Evolutionary conservation across 306 rosid genomes (phyloP), one percentile per base, ranked within the genome.

Genomic region (Dryas octopetala): DNA sequence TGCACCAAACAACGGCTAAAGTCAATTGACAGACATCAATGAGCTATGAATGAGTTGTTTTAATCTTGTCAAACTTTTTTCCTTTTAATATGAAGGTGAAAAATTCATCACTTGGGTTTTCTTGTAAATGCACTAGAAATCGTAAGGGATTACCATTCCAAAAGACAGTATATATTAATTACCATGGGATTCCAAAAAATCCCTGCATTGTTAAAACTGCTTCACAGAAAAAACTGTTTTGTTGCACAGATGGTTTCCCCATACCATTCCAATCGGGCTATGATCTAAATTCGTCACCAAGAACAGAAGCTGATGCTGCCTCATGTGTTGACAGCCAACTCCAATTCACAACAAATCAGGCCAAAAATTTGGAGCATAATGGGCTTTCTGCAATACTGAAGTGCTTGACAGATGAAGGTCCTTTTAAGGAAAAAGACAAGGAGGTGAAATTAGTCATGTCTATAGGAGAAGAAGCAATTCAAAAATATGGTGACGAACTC

Each of bases 231-330:
- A 83, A 66, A 49, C 9, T 49, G 14, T 5, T 77, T 78, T 75
- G 69, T 59, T 78, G 9, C 47, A 11, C 93, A 91, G 98, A 90
- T 91, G 85, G 81, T 58, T 59, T 79, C 57, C 74, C 71, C 71
- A 68, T 7, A 44, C 74, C 82, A 53, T 70, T 61, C 59, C 80
- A 52, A 71, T 80, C 71, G 19, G 60, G 50, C 76, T 83, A 84
- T 65, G 86, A 85, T 74, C 69, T 84, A 75, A 91, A 86, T 79
- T 75, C 73, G 32, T 44, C 77, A 50, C 82, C 85, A 50, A 61
- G 45, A 45, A 77, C 78, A 71, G 85, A 88, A 82, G 75, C 70
- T 60, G 74, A 82, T 70, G 76, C 81, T 57, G 58, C 57, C 77
- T 40, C 80, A 62, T 63, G 74, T 82, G 75, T 71, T 76, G 65